phyloP scores from a whole-genome alignment of 1,284 basidiomycete genomes.

The Vanrija pseudolonga region DNA sequence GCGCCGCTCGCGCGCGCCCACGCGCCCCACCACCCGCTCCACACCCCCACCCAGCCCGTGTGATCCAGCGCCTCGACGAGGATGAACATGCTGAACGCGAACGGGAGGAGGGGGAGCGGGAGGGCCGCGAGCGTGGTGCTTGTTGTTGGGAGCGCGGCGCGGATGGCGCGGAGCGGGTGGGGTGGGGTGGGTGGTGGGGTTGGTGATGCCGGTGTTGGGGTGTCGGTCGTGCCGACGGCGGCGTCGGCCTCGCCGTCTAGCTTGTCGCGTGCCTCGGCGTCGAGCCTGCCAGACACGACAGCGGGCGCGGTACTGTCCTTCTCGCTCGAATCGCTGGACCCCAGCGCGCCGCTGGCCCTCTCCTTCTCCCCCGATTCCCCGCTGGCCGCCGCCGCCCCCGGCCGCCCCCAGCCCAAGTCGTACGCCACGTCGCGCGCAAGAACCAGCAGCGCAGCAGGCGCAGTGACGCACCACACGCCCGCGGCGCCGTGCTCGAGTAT shows the following conservation, averaged over 20 bases:
- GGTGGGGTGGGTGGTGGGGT: constrained; percentile 1
- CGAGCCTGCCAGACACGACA: too few species aligned
- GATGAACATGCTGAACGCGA: constrained; percentile 93
- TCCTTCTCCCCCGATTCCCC: neutral
- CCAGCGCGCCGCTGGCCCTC: too few species aligned
- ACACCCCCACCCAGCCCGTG: constrained; percentile 88
- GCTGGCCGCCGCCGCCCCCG: neutral
- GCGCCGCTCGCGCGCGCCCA: constrained; percentile 51
- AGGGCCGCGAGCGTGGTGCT: constrained; percentile 60
- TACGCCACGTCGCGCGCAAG: constrained; percentile 67
- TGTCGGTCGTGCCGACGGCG: neutral
- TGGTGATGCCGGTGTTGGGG: neutral
- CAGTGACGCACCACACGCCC: constrained; percentile 64
- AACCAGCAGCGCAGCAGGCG: constrained; percentile 78
- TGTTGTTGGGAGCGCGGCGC: constrained; percentile 68
- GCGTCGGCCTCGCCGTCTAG: neutral
- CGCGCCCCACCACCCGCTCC: constrained; percentile 66
- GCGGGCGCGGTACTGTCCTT: too few species aligned
- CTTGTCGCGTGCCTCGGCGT: neutral
- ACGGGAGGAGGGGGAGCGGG: constrained; percentile 62
- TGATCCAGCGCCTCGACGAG: constrained; percentile 78
- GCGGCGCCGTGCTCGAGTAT: constrained; percentile 59
- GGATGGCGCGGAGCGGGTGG: constrained; percentile 20
- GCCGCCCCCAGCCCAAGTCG: constrained; percentile 35
- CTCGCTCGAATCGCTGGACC: too few species aligned